These are phyloP conservation scores for Elaeis oleifera DNA, from an alignment of 202 grass and related monocot species.

Conservation along the genomic window DNA sequence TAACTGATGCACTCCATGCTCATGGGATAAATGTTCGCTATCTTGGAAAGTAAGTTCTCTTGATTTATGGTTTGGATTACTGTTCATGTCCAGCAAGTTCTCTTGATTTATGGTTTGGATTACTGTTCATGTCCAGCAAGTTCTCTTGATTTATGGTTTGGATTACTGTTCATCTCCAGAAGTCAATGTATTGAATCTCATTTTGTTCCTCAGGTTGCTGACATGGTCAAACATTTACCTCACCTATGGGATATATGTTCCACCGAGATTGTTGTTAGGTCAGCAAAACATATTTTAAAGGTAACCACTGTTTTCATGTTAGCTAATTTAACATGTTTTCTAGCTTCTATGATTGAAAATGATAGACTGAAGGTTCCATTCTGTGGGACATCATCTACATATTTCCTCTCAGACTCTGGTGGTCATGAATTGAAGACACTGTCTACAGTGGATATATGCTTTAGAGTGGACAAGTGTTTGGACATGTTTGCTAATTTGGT, in stretches of 20 bases:
- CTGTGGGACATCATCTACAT: too few relatives aligned
- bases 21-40: conserved; percentile 95
- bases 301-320: conserved; percentile 20
- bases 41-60: too few relatives aligned
- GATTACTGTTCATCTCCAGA: not conserved
- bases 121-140: conserved; percentile 25
- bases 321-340: not conserved
- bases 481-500: too few relatives aligned
- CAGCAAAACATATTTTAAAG: conserved; percentile 89
- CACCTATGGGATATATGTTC: conserved; percentile 76
- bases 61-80: too few relatives aligned
- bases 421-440: too few relatives aligned
- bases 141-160: conserved; percentile 5
- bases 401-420: too few relatives aligned
- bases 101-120: too few relatives aligned
- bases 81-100: too few relatives aligned
- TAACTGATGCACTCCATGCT: conserved; percentile 75
- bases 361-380: too few relatives aligned
- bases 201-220: conserved; percentile 57
- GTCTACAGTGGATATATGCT: too few relatives aligned
- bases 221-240: conserved; percentile 68
- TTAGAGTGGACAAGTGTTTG: too few relatives aligned
- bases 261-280: conserved; percentile 84
- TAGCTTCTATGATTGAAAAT: too few relatives aligned
- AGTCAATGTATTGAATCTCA: conserved; percentile 1